These are phyloP conservation scores for Thalassiosira delicatula DNA, from an alignment of 352 stramenopile genomes.

Conservation along the genomic window DNA sequence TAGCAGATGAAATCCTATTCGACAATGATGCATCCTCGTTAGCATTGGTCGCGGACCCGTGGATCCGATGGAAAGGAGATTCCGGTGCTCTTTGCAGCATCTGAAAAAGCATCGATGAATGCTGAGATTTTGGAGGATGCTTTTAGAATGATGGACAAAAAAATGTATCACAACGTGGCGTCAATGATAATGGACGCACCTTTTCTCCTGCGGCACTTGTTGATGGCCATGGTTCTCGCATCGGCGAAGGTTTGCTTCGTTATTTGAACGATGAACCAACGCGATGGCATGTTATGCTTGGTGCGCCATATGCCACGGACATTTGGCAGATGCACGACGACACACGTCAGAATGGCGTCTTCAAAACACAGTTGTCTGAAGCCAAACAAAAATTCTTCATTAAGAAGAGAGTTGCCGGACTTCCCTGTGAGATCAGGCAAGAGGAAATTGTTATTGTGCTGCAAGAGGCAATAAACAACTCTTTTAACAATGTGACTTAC, in stretches of 20 bases:
- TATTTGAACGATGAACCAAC: slow-evolving; percentile 7
- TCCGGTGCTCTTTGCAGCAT: not conserved
- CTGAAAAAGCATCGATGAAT: slow-evolving; percentile 9
- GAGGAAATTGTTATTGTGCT: slow-evolving; percentile 3
- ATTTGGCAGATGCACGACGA: slow-evolving; percentile 8
- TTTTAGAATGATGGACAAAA: slow-evolving; percentile 17
- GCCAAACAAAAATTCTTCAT: not conserved
- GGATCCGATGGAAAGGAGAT: slow-evolving; percentile 14
- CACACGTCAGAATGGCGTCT: not conserved
- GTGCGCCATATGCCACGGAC: not conserved
- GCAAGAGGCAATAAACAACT: not conserved
- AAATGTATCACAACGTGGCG: slow-evolving; percentile 7
- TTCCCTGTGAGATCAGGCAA: not conserved
- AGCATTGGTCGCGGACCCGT: no score
- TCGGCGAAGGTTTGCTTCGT: slow-evolving; percentile 1
- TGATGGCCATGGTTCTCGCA: slow-evolving; percentile 30
- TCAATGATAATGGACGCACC: slow-evolving; percentile 13
- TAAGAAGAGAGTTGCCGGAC: not conserved
- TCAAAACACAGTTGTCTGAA: slow-evolving; percentile 6
- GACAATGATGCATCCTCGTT: no score
- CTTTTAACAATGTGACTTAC: not conserved
- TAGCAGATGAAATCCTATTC: no score
- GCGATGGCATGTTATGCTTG: not conserved
- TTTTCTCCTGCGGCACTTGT: slow-evolving; percentile 12
- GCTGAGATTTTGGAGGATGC: not conserved